These are phyloP conservation scores for Ilex asprella DNA, from an alignment of 257 asterid species.

Conservation along the genomic window DNA sequence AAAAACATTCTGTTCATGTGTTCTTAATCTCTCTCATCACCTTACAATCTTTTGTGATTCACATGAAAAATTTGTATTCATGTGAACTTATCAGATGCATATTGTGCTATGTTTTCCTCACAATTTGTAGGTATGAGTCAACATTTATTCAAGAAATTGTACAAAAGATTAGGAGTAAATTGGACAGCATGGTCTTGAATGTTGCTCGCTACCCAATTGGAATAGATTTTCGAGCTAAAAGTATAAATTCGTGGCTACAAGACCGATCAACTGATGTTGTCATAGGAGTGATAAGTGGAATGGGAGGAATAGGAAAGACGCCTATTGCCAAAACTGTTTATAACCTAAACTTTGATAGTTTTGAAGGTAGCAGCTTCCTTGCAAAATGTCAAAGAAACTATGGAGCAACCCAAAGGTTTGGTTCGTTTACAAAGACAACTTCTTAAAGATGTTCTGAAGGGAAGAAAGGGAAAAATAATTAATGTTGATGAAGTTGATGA, in stretches of 20 bases:
- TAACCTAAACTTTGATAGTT: slow-evolving; percentile 11
- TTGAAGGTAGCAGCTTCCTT: slow-evolving; percentile 17
- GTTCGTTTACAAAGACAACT: slow-evolving; percentile 12
- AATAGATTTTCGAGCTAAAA: neutral
- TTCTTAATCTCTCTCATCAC: too few relatives aligned
- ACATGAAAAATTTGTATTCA: neutral
- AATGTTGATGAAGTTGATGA: slow-evolving; percentile 24
- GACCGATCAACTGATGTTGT: slow-evolving; percentile 2
- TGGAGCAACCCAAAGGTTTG: slow-evolving; percentile 12
- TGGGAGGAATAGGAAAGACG: slow-evolving; percentile 22
- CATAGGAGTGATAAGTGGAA: slow-evolving; percentile 7
- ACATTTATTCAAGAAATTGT: neutral
- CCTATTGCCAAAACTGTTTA: slow-evolving; percentile 22
- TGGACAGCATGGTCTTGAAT: neutral
- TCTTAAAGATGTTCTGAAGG: slow-evolving; percentile 10
- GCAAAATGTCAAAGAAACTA: slow-evolving; percentile 12
- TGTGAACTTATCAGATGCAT: neutral
- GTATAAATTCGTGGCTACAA: slow-evolving; percentile 11
- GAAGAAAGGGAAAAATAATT: neutral
- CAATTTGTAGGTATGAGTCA: neutral
- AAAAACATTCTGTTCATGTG: too few relatives aligned
- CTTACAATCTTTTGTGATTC: neutral
- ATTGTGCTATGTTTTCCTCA: neutral
- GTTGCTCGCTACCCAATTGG: neutral
- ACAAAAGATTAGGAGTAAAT: neutral